These are phyloP conservation scores for Sphaerostilbella broomeana DNA, from an alignment of 2,329 filamentous ascomycete genomes.

Conservation along the genomic window DNA sequence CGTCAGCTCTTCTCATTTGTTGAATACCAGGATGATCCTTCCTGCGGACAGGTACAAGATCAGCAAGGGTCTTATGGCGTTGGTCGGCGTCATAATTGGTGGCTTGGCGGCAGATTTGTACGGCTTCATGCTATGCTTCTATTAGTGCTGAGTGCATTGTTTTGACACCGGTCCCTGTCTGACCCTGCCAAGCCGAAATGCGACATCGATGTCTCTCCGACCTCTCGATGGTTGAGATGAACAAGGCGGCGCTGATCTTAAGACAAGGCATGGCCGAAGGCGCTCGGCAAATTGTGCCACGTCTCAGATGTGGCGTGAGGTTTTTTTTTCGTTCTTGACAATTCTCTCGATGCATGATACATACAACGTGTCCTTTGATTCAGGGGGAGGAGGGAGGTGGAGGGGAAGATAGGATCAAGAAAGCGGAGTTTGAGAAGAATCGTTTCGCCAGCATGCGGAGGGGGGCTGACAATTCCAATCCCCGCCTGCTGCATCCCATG, in stretches of 20 bases:
- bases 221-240: neutral
- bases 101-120: neutral
- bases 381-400: neutral
- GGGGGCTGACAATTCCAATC: too few species aligned
- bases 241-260: neutral
- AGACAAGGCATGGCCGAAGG: constrained; percentile 1
- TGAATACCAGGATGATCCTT: neutral
- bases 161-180: neutral
- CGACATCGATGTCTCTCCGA: too few species aligned
- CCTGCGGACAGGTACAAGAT: neutral
- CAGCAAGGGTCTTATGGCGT: neutral
- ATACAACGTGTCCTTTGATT: neutral
- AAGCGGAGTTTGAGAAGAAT: too few species aligned
- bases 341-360: neutral
- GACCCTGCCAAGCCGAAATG: neutral
- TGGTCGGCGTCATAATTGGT: neutral
- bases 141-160: neutral
- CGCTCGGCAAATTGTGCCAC: neutral
- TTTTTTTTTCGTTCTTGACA: neutral
- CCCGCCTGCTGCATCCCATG: too few species aligned
- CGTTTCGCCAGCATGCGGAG: too few species aligned
- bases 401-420: too few species aligned
- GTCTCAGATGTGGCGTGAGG: neutral
- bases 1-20: neutral
- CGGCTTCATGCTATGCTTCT: neutral